Evolutionary conservation across 2,329 filamentous ascomycete species (phyloP), one percentile per base, ranked within the genome.

Genomic region (Cercospora beticola): DNA sequence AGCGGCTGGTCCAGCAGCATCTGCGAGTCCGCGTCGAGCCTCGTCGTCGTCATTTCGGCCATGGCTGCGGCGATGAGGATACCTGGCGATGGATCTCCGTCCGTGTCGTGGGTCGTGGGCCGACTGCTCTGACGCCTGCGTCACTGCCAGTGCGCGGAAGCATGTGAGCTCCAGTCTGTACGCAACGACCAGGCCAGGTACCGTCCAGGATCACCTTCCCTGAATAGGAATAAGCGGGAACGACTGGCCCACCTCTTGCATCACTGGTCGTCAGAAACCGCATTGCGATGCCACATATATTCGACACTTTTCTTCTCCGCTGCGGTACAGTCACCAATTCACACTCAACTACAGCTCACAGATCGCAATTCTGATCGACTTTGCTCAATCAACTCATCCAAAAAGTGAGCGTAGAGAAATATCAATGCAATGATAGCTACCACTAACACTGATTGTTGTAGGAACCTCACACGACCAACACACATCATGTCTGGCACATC

Each of bases 1-100:
- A 98, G 91, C 4, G 94, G 91, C 86, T 98, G 94, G 78, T 99
- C 95, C 65, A 94, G 88, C 68, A 94, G 86, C 59, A 94, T 86
- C 77, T 94, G 92, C 71, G 88, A 88, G 75, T 89, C 89, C 73
- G 92, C 89, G 76, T 92, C 90, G 74, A 94, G 86, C 80, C 89
- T 90, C 62, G 87, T 87, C 65, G 87, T 87, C 66, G 87, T 81
- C 63, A 82, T 79, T 73, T 83, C 82, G 60, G 82, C 81, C 82
- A 83, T 83, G 56, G 16, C 56, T 59, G 56, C 56, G 28, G 56
- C n/a, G 36, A 21, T 30, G 23, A n/a, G 58, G 40, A 46, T 60
- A 30, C 58, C 36, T 62, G 28, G 23, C 43, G 60, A 62, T 16
- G 60, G 18, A 52, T n/a, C 33, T 52, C 36, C 36, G 60, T 62